Base-by-base conservation (phyloP, 2,329 filamentous ascomycete genomes). In the Hypoxylon sp. region DNA sequence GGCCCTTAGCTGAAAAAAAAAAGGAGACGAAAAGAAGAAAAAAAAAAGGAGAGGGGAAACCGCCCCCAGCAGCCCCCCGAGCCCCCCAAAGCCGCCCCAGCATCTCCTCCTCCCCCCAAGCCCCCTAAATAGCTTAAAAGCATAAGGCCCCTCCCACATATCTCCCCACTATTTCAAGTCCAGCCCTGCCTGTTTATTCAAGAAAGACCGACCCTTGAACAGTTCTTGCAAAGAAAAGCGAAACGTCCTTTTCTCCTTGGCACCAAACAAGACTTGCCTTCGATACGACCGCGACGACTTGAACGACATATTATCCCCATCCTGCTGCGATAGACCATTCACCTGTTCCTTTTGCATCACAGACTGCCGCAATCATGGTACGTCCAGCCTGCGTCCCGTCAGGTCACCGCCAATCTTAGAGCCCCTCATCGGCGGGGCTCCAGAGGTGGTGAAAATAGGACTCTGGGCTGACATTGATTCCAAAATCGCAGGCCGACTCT, bases 401-500 rank as follows among this genome's bases (percentile, higher is more conserved):
- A 42, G 24, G 49, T 61, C 57, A 54, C 49, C 51, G 43, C 47
- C 61, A 62, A 62, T 59, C 42, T n/a, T 38, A 45, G 38, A 58
- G 62, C 60, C 63, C 60, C 66, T 63, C 65, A 58, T 58, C 55
- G 63, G 60, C 59, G 61, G 59, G 66, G 63, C 64, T 64, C n/a
- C 63, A 35, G 49, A 48, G 48, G 40, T 55, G 49, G 45, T 41
- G 54, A 50, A 60, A 57, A 64, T 47, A 60, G 49, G 42, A 49
- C 58, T 49, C 45, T n/a, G 54, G 47, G 58, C 69, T 70, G 62
- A 70, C 67, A 10, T 29, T 23, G 15, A 26, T 51, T 42, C 38
- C 58, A 56, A 43, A 41, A 56, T 42, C 66, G 56, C 77, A 98
- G 94, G 94, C 94, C 78, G 95, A 99, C 78, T 94, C 94, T 79